These are phyloP conservation scores for Colletotrichum trifolii DNA, from an alignment of 2,329 filamentous ascomycete species.

Conservation along the genomic window DNA sequence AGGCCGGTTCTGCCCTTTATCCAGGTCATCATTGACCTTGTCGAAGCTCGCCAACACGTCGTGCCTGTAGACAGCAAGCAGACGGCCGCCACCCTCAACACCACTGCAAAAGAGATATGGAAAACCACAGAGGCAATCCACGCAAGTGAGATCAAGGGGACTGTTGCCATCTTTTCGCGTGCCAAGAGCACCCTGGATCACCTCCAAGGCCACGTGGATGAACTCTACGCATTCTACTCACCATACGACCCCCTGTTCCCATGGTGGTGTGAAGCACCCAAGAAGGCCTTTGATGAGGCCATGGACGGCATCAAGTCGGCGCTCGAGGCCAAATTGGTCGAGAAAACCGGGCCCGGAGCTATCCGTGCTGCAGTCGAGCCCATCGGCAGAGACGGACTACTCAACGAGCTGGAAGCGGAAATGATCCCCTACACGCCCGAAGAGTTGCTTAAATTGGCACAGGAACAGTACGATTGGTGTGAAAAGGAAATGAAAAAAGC, in stretches of 20 bases:
- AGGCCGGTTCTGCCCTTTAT: slow-evolving; percentile 58
- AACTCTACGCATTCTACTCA: slow-evolving; percentile 62
- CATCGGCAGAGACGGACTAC: slow-evolving; percentile 62
- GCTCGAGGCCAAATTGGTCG: slow-evolving; percentile 52
- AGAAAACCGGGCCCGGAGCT: slow-evolving; percentile 24
- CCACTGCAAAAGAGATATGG: slow-evolving; percentile 46
- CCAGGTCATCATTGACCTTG: slow-evolving; percentile 52
- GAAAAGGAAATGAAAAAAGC: slow-evolving; percentile 64
- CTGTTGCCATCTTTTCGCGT: slow-evolving; percentile 33
- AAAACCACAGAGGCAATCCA: slow-evolving; percentile 49
- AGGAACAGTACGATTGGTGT: slow-evolving; percentile 66
- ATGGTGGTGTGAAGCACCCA: slow-evolving; percentile 65
- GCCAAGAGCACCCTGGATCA: slow-evolving; percentile 51
- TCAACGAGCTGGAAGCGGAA: slow-evolving; percentile 64
- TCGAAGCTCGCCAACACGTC: slow-evolving; percentile 59
- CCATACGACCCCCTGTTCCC: slow-evolving; percentile 67
- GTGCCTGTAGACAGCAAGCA: slow-evolving; percentile 54
- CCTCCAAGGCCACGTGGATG: slow-evolving; percentile 54
- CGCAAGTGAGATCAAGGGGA: slow-evolving; percentile 43
- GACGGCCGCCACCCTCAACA: slow-evolving; percentile 54
- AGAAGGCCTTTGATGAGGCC: slow-evolving; percentile 49
- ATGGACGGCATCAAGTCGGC: slow-evolving; percentile 49
- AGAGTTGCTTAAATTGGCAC: slow-evolving; percentile 62
- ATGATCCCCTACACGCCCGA: slow-evolving; percentile 69
- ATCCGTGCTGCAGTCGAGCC: slow-evolving; percentile 58